Conservation (phyloP, 257 asterid species). For the Marsdenia floribunda region DNA sequence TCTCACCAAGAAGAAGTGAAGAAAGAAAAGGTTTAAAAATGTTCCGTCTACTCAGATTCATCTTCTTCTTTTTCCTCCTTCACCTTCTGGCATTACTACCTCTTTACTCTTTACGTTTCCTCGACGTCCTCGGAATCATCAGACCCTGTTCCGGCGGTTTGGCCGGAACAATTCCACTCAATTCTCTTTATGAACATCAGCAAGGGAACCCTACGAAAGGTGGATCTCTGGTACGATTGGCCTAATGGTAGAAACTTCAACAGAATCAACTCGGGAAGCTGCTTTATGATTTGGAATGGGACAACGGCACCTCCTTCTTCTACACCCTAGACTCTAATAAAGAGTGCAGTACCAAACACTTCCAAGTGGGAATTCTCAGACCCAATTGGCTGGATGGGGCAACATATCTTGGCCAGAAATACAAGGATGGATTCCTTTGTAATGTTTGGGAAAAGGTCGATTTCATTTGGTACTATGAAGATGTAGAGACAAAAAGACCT, state of each 20-base stretch:
- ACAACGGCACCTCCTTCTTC: slow-evolving; percentile 57
- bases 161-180: slow-evolving; percentile 84
- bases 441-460: slow-evolving; percentile 75
- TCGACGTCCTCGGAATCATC: slow-evolving; percentile 15
- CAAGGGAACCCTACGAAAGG: slow-evolving; percentile 37
- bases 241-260: slow-evolving; percentile 68
- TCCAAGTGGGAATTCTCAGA: slow-evolving; percentile 56
- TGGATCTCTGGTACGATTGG: slow-evolving; percentile 68
- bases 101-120: background rate
- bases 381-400: slow-evolving; percentile 67
- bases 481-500: slow-evolving; percentile 54
- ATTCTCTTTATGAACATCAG: slow-evolving; percentile 42
- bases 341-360: slow-evolving; percentile 40
- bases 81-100: slow-evolving; percentile 10
- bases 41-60: slow-evolving; percentile 1
- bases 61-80: slow-evolving; percentile 5
- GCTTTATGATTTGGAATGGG: slow-evolving; percentile 58
- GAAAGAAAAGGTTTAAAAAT: background rate
- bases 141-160: slow-evolving; percentile 50
- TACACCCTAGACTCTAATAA: slow-evolving; percentile 47
- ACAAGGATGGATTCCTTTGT: slow-evolving; percentile 61
- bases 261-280: slow-evolving; percentile 55
- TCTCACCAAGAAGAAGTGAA: background rate
- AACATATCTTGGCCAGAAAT: slow-evolving; percentile 43
- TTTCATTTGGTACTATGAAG: slow-evolving; percentile 68